These are phyloP conservation scores for Trichophyton verrucosum DNA, from an alignment of 2,329 filamentous ascomycete genomes.

Conservation along the genomic window DNA sequence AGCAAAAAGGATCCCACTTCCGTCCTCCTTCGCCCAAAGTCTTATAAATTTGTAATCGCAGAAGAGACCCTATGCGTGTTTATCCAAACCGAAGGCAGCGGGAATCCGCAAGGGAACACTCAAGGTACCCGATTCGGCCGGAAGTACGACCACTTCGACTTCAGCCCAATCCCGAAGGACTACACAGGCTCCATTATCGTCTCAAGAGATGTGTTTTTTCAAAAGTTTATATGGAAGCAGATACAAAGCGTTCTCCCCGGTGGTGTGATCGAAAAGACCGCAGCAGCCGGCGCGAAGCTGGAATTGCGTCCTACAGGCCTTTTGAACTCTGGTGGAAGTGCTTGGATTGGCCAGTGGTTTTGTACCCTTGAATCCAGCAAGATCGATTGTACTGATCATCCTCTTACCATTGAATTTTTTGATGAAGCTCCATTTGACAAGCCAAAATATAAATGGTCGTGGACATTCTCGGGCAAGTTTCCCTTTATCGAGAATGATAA, in stretches of 20 bases:
- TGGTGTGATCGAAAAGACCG: neutral
- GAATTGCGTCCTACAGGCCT: neutral
- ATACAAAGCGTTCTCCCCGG: neutral
- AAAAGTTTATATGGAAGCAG: neutral
- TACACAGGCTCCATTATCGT: neutral
- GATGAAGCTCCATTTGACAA: neutral
- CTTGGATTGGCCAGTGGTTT: no score
- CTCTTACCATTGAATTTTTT: neutral
- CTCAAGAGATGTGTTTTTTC: neutral
- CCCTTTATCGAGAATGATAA: no score
- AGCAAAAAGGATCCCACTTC: neutral
- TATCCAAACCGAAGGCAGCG: neutral
- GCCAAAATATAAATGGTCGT: neutral
- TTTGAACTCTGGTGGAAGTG: no score
- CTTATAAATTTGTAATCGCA: neutral
- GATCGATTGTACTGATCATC: neutral
- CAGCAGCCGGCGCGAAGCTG: neutral
- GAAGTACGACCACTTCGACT: neutral
- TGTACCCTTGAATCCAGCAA: no score
- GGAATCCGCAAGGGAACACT: neutral
- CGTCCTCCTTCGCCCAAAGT: neutral
- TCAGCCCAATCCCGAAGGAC: neutral
- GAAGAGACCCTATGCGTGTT: neutral
- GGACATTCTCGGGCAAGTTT: neutral
- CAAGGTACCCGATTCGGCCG: neutral